Evolutionary conservation across 75 land plant genomes (phyloP).

Genomic region (Cryptomeria japonica): DNA sequence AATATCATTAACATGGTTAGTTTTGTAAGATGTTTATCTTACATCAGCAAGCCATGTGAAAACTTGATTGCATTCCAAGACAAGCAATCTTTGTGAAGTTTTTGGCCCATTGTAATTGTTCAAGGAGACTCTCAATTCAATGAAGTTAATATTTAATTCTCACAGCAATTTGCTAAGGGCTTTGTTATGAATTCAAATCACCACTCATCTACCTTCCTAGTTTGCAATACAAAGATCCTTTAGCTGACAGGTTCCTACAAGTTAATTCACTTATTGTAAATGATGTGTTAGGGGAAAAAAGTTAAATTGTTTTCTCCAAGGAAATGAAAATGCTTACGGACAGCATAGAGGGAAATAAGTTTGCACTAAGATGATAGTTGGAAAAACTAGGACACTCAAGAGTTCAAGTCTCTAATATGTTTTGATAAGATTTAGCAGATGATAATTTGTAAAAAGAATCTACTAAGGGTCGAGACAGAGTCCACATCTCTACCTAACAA

Average conservation of each 20-base stretch:
- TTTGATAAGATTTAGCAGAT: not conserved
- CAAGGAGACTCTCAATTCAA: not conserved
- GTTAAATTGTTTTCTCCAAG: slow-evolving; percentile 27
- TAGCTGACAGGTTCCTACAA: not conserved
- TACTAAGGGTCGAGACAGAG: not conserved
- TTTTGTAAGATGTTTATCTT: not conserved
- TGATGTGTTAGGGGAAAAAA: not conserved
- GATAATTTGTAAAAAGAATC: not conserved
- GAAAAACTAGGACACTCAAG: not conserved
- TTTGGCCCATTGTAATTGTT: slow-evolving; percentile 18
- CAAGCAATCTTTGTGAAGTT: slow-evolving; percentile 37
- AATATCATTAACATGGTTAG: not conserved
- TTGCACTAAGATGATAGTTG: not conserved
- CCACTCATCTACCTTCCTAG: not conserved
- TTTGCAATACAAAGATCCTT: too few species aligned
- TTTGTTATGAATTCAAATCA: not conserved
- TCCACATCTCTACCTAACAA: not conserved
- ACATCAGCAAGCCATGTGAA: not conserved
- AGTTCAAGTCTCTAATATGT: not conserved
- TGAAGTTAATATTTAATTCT: not conserved
- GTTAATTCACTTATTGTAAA: not conserved
- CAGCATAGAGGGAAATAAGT: not conserved
- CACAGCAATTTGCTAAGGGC: not conserved
- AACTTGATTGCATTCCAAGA: not conserved
- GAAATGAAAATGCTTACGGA: slow-evolving; percentile 18